Evolutionary conservation across 495 filamentous ascomycete species (phyloP).

Genomic region (Xylaria acuta): DNA sequence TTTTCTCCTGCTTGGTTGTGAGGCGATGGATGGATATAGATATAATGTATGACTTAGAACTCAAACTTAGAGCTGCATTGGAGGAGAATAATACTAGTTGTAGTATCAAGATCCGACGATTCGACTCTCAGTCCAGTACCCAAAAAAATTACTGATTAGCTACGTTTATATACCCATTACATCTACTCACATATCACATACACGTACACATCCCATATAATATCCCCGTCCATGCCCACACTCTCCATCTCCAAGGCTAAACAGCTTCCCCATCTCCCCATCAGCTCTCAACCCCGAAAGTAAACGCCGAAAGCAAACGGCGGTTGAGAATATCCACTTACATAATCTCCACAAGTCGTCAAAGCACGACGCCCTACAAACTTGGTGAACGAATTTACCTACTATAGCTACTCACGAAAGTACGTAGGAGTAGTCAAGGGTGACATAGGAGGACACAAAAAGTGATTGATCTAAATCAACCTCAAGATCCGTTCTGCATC

Average conservation of each 20-base stretch:
- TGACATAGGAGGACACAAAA: background rate
- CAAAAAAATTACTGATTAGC: too few relatives aligned
- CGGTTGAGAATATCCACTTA: background rate
- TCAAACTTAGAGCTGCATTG: too few relatives aligned
- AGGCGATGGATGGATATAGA: too few relatives aligned
- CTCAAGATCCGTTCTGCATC: background rate
- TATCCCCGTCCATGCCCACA: background rate
- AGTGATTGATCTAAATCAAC: background rate
- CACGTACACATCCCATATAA: too few relatives aligned
- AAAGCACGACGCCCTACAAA: background rate
- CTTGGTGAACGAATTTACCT: background rate
- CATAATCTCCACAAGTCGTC: background rate
- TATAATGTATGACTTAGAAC: too few relatives aligned
- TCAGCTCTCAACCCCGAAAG: background rate
- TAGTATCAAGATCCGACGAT: too few relatives aligned
- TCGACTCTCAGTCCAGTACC: too few relatives aligned
- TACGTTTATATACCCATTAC: constrained; percentile 1
- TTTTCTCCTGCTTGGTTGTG: constrained; percentile 14
- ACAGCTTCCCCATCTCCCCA: too few relatives aligned
- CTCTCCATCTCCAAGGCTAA: background rate
- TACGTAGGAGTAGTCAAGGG: background rate
- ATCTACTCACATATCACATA: background rate
- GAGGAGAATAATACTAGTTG: too few relatives aligned
- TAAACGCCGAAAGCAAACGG: background rate
- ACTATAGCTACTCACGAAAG: background rate